These are phyloP conservation scores for Didymosphaeria variabile DNA, from an alignment of 2,329 filamentous ascomycete genomes.

Conservation along the genomic window DNA sequence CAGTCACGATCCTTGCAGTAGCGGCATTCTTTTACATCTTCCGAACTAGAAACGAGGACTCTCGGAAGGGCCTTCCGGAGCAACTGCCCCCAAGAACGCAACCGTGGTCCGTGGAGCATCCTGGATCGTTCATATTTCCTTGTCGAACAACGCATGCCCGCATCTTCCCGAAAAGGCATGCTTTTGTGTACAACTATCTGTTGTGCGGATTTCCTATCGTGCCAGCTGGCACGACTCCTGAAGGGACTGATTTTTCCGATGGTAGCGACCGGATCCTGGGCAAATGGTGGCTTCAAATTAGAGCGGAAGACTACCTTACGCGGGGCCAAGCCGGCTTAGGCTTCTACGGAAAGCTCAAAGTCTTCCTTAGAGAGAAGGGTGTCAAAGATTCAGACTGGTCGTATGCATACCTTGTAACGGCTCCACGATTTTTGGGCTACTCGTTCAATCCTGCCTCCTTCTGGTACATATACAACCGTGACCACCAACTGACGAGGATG, in stretches of 20 bases:
- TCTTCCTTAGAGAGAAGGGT: slow-evolving; percentile 65
- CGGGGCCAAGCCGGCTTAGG: slow-evolving; percentile 62
- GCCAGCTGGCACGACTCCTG: slow-evolving; percentile 58
- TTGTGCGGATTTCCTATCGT: slow-evolving; percentile 73
- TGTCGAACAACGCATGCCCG: slow-evolving; percentile 71
- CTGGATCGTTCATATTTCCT: slow-evolving; percentile 64
- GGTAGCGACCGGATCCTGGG: slow-evolving; percentile 41
- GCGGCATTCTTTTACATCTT: slow-evolving; percentile 19
- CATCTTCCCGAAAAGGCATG: slow-evolving; percentile 72
- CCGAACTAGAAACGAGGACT: neutral
- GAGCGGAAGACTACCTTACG: slow-evolving; percentile 68
- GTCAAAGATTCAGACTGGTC: slow-evolving; percentile 69
- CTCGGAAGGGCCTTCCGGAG: neutral
- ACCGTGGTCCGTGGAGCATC: slow-evolving; percentile 28
- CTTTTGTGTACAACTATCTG: slow-evolving; percentile 76
- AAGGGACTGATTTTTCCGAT: slow-evolving; percentile 25
- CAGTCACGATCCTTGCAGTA: slow-evolving; percentile 22
- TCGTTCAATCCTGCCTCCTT: slow-evolving; percentile 80
- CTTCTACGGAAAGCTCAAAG: slow-evolving; percentile 69
- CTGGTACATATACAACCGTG: slow-evolving; percentile 76
- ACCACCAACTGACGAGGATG: slow-evolving; percentile 68
- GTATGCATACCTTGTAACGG: slow-evolving; percentile 75
- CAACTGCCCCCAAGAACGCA: slow-evolving; percentile 8
- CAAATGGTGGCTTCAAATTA: slow-evolving; percentile 66
- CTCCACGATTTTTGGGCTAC: slow-evolving; percentile 73